Evolutionary conservation across 176 grass and related monocot genomes (phyloP).

Genomic region (Triticum timopheevii): DNA sequence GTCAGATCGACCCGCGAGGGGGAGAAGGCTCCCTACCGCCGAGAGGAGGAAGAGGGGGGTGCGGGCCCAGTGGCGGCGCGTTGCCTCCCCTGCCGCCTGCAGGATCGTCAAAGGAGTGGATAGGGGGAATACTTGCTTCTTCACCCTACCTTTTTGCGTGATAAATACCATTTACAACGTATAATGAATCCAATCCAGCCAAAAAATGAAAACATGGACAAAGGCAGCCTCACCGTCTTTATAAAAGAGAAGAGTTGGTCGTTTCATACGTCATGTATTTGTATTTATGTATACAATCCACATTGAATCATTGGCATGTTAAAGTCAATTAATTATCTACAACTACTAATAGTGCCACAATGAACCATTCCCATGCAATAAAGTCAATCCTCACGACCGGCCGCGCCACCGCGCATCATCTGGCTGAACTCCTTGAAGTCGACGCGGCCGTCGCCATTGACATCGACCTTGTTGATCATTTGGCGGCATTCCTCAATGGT

Average conservation of each 20-base stretch:
- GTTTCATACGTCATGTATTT: neutral
- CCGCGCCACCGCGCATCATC: slow-evolving; percentile 68
- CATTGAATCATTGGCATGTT: neutral
- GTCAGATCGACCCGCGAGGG: too few species aligned
- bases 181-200: too few species aligned
- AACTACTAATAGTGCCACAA: neutral
- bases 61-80: too few species aligned
- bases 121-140: too few species aligned
- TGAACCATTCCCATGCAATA: neutral
- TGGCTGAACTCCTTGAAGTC: slow-evolving; percentile 77
- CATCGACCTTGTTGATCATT: slow-evolving; percentile 72
- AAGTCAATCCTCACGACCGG: neutral
- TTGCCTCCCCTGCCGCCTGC: too few species aligned
- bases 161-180: too few species aligned
- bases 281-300: neutral
- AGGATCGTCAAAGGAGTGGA: too few species aligned
- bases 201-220: too few species aligned
- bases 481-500: slow-evolving; percentile 58
- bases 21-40: too few species aligned
- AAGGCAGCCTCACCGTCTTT: too few species aligned
- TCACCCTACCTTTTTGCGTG: too few species aligned
- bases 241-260: neutral
- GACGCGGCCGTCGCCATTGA: slow-evolving; percentile 58
- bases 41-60: too few species aligned
- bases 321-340: neutral